Evolutionary conservation across 2,329 filamentous ascomycete genomes (phyloP).

Genomic region (Colletotrichum cuscutae): DNA sequence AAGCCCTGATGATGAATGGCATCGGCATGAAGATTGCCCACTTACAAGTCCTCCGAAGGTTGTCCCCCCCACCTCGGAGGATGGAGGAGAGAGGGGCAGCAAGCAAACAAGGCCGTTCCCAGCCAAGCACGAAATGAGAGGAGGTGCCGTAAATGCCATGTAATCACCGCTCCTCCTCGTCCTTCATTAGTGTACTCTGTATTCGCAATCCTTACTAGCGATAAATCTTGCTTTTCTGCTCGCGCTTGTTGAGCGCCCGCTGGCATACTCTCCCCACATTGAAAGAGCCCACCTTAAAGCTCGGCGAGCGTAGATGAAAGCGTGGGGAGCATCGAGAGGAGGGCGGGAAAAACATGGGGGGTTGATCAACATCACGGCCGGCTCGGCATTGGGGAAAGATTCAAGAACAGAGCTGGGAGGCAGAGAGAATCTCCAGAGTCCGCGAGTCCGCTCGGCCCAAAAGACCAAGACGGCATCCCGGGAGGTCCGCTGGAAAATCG

Average conservation of each 20-base stretch:
- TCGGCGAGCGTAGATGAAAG: background rate
- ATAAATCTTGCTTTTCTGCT: background rate
- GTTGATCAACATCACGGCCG: constrained; percentile 3
- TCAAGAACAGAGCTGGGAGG: too few relatives aligned
- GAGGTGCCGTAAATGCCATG: constrained; percentile 28
- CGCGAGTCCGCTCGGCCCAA: background rate
- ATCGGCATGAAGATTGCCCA: background rate
- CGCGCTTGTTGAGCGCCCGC: background rate
- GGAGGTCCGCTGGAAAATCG: background rate
- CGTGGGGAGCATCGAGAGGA: background rate
- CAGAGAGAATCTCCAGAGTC: too few relatives aligned
- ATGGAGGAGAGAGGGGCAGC: background rate
- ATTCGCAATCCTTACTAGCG: background rate
- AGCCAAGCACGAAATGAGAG: constrained; percentile 23
- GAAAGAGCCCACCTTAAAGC: too few relatives aligned
- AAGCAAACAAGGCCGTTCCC: constrained; percentile 5
- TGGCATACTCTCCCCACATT: background rate
- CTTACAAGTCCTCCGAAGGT: background rate
- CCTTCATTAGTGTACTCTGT: too few relatives aligned
- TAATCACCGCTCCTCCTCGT: background rate
- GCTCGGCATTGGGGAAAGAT: constrained; percentile 2
- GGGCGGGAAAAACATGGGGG: background rate
- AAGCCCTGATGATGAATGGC: background rate
- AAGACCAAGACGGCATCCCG: constrained; percentile 4
- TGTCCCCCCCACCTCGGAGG: background rate